Conservation (phyloP, 441 rosid species). For the Gossypium lobatum region DNA sequence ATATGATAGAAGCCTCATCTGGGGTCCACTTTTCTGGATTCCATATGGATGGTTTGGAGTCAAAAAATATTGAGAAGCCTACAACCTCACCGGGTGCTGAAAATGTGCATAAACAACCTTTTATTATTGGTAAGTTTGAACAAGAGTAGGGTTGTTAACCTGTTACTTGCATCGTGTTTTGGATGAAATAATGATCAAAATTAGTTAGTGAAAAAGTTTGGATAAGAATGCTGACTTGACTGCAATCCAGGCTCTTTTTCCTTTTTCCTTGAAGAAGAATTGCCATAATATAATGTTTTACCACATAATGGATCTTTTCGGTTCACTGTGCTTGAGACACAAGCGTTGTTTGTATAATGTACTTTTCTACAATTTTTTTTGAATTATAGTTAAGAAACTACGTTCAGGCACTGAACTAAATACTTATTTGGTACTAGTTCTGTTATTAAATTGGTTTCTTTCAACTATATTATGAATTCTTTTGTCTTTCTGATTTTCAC, state of each 20-base stretch:
- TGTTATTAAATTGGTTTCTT: background rate
- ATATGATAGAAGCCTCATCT: conserved; percentile 75
- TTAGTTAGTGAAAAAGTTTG: background rate
- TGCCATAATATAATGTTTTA: background rate
- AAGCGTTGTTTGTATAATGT: background rate
- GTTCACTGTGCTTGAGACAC: background rate
- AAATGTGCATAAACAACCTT: conserved; percentile 66
- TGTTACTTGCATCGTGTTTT: background rate
- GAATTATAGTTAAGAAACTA: background rate
- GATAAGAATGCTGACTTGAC: background rate
- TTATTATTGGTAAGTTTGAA: conserved; percentile 68
- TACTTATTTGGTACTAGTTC: background rate
- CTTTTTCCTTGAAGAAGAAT: background rate
- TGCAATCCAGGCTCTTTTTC: background rate
- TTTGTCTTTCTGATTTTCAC: background rate
- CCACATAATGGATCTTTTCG: background rate
- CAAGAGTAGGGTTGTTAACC: background rate
- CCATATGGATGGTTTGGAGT: conserved; percentile 62
- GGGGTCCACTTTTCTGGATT: conserved; percentile 87
- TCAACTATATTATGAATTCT: background rate
- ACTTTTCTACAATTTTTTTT: background rate
- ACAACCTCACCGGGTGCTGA: conserved; percentile 47
- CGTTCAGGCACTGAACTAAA: background rate
- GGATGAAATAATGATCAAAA: background rate
- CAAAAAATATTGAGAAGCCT: conserved; percentile 27